Evolutionary conservation across 2,329 filamentous ascomycete genomes (phyloP).

Genomic region (Talaromyces rugulosus): DNA sequence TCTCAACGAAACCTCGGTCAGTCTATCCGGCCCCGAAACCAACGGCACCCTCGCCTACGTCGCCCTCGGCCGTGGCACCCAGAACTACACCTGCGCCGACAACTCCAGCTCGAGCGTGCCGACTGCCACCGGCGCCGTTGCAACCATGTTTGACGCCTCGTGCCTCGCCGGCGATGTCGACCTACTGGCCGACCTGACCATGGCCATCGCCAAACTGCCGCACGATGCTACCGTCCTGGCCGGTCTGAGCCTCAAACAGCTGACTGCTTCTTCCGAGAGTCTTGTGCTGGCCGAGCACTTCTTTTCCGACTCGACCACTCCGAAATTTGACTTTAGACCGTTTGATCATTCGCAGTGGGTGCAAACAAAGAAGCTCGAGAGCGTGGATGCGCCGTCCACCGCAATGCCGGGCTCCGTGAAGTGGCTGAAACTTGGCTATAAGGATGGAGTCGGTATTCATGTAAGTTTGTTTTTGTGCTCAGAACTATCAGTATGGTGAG

Average conservation of each 20-base stretch:
- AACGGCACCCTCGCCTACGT: conserved; percentile 39
- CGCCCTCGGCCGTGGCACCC: conserved; percentile 45
- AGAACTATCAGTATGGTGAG: neutral
- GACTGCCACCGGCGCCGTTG: conserved; percentile 40
- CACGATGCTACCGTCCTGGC: conserved; percentile 26
- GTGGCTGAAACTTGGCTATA: conserved; percentile 30
- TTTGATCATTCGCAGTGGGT: conserved; percentile 23
- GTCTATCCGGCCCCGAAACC: conserved; percentile 26
- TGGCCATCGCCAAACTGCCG: conserved; percentile 17
- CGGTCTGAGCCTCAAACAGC: conserved; percentile 16
- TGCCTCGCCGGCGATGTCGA: conserved; percentile 28
- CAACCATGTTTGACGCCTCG: conserved; percentile 42
- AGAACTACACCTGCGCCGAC: conserved; percentile 47
- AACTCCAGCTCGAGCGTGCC: conserved; percentile 26
- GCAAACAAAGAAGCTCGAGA: conserved; percentile 22
- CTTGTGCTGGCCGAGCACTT: conserved; percentile 36
- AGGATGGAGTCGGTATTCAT: conserved; percentile 25
- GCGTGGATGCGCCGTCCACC: conserved; percentile 16
- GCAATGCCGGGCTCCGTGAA: conserved; percentile 19
- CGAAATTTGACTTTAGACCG: conserved; percentile 29
- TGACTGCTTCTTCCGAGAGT: conserved; percentile 12
- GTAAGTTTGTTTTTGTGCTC: conserved; percentile 18
- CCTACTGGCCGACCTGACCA: conserved; percentile 26
- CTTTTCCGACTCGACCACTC: conserved; percentile 23
- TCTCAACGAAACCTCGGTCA: conserved; percentile 16